phyloP scores from a whole-genome alignment of 495 filamentous ascomycete genomes.

The Penicillium bovifimosum region DNA sequence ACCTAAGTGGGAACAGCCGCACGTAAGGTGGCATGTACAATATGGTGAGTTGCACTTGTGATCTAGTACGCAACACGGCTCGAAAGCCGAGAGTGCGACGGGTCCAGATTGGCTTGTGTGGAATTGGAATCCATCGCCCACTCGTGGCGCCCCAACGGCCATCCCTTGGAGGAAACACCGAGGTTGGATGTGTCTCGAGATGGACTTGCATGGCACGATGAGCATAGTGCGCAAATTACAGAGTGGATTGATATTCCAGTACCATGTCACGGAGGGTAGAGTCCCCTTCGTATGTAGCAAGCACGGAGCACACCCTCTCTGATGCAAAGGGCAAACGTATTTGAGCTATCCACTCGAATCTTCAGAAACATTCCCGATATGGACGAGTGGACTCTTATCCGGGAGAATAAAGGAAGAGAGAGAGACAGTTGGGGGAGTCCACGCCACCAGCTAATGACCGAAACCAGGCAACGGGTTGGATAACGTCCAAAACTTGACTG shows the following conservation, averaged over 20 bases:
- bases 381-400: constrained; percentile 1
- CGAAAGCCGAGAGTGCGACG: not conserved
- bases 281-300: not conserved
- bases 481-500: constrained; percentile 1
- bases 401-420: too few species aligned
- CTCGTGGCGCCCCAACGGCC: constrained; percentile 1
- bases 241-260: constrained; percentile 10
- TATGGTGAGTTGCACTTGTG: constrained; percentile 21
- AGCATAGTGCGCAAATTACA: not conserved
- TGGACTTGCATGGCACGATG: not conserved
- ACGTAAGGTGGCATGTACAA: constrained; percentile 5
- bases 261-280: constrained; percentile 19
- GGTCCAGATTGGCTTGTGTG: constrained; percentile 6
- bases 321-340: constrained; percentile 2
- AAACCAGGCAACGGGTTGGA: constrained; percentile 1
- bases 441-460: constrained; percentile 4
- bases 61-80: constrained; percentile 5
- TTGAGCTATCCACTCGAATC: not conserved
- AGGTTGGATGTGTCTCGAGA: not conserved
- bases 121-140: constrained; percentile 4
- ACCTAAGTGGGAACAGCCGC: not conserved
- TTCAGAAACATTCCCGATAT: constrained; percentile 1
- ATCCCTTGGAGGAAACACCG: not conserved
- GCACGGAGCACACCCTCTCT: not conserved
- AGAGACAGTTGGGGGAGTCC: not conserved